These are phyloP conservation scores for Phytophthora meadii DNA, from an alignment of 352 stramenopile genomes.

Conservation along the genomic window DNA sequence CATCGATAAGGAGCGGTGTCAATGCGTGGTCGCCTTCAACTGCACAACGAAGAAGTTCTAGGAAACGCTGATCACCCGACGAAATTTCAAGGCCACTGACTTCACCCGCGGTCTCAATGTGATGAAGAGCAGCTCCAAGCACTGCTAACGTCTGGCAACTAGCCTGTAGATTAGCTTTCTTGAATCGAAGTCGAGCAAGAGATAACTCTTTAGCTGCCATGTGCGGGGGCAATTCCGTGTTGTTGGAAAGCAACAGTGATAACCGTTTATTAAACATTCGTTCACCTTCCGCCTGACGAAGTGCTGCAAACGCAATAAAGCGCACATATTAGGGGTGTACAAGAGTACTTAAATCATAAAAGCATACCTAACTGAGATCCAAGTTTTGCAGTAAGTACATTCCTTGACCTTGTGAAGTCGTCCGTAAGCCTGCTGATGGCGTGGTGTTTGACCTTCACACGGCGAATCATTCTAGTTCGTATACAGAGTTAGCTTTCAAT, in stretches of 20 bases:
- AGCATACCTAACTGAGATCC: constrained; percentile 47
- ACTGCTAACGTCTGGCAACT: constrained; percentile 69
- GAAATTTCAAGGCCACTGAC: constrained; percentile 56
- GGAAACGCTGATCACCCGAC: constrained; percentile 63
- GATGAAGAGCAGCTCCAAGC: constrained; percentile 53
- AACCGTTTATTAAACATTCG: constrained; percentile 69
- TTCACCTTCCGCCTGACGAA: constrained; percentile 69
- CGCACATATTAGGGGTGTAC: not conserved
- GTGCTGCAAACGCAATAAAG: constrained; percentile 41
- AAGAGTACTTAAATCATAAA: too few relatives aligned
- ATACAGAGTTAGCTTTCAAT: too few relatives aligned
- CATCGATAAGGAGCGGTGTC: constrained; percentile 62
- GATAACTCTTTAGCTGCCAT: constrained; percentile 63
- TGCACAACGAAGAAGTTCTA: constrained; percentile 75
- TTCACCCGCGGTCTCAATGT: constrained; percentile 52
- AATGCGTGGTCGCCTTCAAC: constrained; percentile 72
- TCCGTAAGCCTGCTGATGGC: constrained; percentile 50
- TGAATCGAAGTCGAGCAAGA: constrained; percentile 58
- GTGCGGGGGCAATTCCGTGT: constrained; percentile 61
- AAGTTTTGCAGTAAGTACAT: constrained; percentile 56
- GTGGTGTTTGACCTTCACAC: constrained; percentile 56
- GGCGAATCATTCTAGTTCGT: constrained; percentile 55
- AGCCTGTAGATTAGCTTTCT: constrained; percentile 65
- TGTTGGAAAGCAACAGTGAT: constrained; percentile 57
- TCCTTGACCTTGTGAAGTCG: constrained; percentile 55